Conservation (phyloP, 2,329 filamentous ascomycete species). For the Fusarium sp. region DNA sequence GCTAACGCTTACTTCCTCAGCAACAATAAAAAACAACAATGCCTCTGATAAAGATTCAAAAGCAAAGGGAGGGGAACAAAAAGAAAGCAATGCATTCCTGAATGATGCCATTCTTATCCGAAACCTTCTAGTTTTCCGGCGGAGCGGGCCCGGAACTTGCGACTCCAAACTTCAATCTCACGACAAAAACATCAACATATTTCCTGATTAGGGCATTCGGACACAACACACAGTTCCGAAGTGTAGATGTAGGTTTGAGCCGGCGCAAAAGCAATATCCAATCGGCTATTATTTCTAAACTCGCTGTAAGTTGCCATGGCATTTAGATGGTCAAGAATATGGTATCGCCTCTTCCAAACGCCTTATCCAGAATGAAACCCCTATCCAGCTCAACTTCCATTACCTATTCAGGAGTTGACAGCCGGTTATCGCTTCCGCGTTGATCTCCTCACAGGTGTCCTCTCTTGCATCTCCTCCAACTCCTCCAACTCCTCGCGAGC, state of each 20-base stretch:
- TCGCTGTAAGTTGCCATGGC: background rate
- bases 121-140: background rate
- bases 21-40: background rate
- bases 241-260: background rate
- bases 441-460: slow-evolving; percentile 41
- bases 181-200: slow-evolving; percentile 10
- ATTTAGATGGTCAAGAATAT: slow-evolving; percentile 4
- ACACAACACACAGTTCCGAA: background rate
- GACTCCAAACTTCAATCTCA: background rate
- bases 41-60: background rate
- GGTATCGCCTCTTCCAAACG: slow-evolving; percentile 28
- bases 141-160: background rate
- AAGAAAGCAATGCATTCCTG: background rate
- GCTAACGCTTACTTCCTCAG: background rate
- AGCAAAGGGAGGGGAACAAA: background rate
- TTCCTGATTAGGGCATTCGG: slow-evolving; percentile 11
- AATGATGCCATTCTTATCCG: background rate
- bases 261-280: background rate
- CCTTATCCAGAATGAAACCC: slow-evolving; percentile 15
- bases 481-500: slow-evolving; percentile 45
- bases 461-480: slow-evolving; percentile 33
- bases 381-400: background rate
- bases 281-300: background rate
- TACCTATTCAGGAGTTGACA: background rate
- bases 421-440: slow-evolving; percentile 31